Evolutionary conservation across 2,329 filamentous ascomycete genomes (phyloP).

Genomic region (Pseudocercospora cruenta): DNA sequence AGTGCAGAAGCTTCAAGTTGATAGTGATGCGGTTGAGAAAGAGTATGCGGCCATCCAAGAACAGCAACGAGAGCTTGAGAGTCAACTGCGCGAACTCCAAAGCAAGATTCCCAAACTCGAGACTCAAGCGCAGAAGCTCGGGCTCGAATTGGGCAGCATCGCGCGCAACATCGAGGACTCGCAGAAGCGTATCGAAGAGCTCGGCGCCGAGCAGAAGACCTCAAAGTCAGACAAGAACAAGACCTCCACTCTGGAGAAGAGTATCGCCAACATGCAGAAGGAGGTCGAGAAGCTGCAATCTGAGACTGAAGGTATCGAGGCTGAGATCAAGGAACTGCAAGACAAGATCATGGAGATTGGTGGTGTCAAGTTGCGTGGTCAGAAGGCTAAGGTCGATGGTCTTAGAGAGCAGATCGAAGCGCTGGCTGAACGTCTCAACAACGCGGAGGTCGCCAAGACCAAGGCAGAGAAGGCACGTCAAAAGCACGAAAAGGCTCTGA

Average conservation of each 20-base stretch:
- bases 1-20: constrained; percentile 81
- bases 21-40: constrained; percentile 81
- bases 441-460: constrained; percentile 81
- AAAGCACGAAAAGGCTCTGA: constrained; percentile 83
- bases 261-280: constrained; percentile 72
- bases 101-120: constrained; percentile 82
- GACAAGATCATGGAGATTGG: constrained; percentile 99
- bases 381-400: constrained; percentile 87
- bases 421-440: constrained; percentile 79
- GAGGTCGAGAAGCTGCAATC: constrained; percentile 78
- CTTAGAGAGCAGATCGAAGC: constrained; percentile 83
- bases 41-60: constrained; percentile 85
- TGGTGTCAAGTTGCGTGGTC: constrained; percentile 85
- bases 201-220: constrained; percentile 77
- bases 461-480: constrained; percentile 91
- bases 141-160: constrained; percentile 84
- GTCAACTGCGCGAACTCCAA: constrained; percentile 70
- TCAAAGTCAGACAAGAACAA: constrained; percentile 79
- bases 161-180: constrained; percentile 83
- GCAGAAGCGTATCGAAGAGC: constrained; percentile 81
- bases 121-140: constrained; percentile 88
- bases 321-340: constrained; percentile 89
- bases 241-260: constrained; percentile 73
- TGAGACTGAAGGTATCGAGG: constrained; percentile 87
- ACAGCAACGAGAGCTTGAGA: constrained; percentile 78